These are phyloP conservation scores for Eimeria necatrix DNA, from an alignment of 169 alveolate genomes.

Conservation along the genomic window DNA sequence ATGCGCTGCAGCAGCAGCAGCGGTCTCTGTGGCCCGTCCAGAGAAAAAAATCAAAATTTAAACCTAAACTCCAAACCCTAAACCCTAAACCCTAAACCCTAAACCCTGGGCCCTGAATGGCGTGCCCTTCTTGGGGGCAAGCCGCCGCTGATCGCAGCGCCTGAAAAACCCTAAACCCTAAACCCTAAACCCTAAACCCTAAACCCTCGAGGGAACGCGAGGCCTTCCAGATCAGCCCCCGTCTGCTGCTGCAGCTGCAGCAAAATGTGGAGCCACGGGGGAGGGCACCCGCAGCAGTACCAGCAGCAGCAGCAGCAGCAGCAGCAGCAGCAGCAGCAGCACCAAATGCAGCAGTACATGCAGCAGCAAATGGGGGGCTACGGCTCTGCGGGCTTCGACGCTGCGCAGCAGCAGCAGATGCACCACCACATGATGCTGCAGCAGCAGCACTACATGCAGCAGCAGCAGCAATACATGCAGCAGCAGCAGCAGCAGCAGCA, in stretches of 20 bases:
- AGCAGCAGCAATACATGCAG: conserved; percentile 23
- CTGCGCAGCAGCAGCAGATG: conserved; percentile 48
- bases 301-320: neutral
- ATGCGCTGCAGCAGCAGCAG: neutral
- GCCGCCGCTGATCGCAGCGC: too few relatives aligned
- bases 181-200: conserved; percentile 11
- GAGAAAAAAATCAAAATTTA: conserved; percentile 82
- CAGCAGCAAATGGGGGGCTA: conserved; percentile 42
- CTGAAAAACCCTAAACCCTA: neutral
- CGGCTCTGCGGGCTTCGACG: neutral
- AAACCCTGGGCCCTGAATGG: neutral
- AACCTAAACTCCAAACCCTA: conserved; percentile 77
- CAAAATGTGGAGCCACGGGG: conserved; percentile 32
- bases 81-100: conserved; percentile 66
- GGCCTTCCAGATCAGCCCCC: too few relatives aligned
- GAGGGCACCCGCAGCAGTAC: conserved; percentile 21
- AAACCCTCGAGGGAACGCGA: neutral
- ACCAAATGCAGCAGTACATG: conserved; percentile 47
- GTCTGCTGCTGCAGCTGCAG: too few relatives aligned
- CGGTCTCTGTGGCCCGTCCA: neutral
- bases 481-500: conserved; percentile 70
- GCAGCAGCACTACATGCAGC: conserved; percentile 42
- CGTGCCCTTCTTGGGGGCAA: too few relatives aligned
- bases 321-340: too few relatives aligned
- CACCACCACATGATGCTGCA: neutral